Percentiles rank a stretch among this genome's conserved stretches.
Evolutionary conservation across 2,329 filamentous ascomycete species (phyloP).

Genomic region (Curvularia hawaiiensis): DNA sequence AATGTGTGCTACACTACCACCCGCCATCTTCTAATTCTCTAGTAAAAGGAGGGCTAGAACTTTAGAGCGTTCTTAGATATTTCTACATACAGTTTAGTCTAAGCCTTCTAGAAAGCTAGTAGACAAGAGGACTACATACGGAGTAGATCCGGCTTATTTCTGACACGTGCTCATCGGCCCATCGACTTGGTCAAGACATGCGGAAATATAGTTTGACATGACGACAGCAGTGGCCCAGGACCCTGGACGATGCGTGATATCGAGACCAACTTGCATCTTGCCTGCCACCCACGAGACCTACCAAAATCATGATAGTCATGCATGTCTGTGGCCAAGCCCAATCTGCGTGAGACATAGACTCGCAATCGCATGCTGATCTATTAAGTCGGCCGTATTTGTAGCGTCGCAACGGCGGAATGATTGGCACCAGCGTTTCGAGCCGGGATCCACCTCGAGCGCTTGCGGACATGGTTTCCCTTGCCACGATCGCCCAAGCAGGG

Average conservation of each 20-base stretch:
- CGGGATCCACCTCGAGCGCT: not conserved
- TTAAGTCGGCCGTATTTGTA: not conserved
- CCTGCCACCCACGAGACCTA: not conserved
- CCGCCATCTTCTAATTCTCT: not conserved
- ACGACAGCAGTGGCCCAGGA: not conserved
- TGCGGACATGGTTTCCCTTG: not conserved
- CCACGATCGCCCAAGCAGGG: not conserved
- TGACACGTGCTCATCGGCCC: too few relatives aligned
- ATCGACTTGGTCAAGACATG: too few relatives aligned
- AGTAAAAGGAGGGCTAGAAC: too few relatives aligned
- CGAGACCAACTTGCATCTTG: not conserved
- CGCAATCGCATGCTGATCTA: not conserved
- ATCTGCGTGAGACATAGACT: not conserved
- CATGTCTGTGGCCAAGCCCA: not conserved
- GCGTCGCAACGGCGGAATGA: not conserved
- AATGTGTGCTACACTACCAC: not conserved
- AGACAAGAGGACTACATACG: not conserved
- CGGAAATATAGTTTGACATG: not conserved
- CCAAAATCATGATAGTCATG: not conserved
- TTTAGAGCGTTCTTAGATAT: not conserved
- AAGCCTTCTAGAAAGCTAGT: not conserved
- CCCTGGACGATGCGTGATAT: not conserved
- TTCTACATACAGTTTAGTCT: not conserved
- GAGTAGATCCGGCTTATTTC: not conserved
- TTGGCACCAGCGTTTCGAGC: not conserved